Conservation (phyloP, 2,329 filamentous ascomycete genomes). For the Fusarium neocosmosporiellum region DNA sequence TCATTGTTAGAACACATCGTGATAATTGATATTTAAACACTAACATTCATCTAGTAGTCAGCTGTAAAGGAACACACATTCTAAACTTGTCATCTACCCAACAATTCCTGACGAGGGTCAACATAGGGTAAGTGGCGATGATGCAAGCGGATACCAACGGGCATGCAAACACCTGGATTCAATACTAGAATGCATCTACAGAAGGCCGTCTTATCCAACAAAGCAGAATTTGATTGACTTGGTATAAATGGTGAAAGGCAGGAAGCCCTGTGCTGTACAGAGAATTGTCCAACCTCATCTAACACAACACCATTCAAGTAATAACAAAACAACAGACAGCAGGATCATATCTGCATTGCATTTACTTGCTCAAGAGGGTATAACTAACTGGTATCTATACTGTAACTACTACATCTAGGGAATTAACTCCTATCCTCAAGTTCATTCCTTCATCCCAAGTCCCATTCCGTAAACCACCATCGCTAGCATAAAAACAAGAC, state of each 20-base stretch:
- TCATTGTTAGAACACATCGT: too few relatives aligned
- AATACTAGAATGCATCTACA: neutral
- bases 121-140: neutral
- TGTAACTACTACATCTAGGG: neutral
- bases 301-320: too few relatives aligned
- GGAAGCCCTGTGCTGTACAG: too few relatives aligned
- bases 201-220: neutral
- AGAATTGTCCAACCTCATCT: too few relatives aligned
- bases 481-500: neutral
- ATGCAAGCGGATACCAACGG: neutral
- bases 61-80: too few relatives aligned
- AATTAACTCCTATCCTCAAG: neutral
- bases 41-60: too few relatives aligned
- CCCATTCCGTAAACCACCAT: neutral
- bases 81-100: neutral
- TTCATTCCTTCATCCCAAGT: neutral
- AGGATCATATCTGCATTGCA: neutral
- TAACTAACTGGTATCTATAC: conserved; percentile 15
- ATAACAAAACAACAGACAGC: neutral
- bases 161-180: too few relatives aligned
- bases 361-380: conserved; percentile 24
- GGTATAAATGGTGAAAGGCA: too few relatives aligned
- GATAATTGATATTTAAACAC: too few relatives aligned
- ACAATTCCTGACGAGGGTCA: neutral
- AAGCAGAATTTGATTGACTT: too few relatives aligned